phyloP scores from a whole-genome alignment of 192 early-diverging fungal genomes.

The Mortierella claussenii region DNA sequence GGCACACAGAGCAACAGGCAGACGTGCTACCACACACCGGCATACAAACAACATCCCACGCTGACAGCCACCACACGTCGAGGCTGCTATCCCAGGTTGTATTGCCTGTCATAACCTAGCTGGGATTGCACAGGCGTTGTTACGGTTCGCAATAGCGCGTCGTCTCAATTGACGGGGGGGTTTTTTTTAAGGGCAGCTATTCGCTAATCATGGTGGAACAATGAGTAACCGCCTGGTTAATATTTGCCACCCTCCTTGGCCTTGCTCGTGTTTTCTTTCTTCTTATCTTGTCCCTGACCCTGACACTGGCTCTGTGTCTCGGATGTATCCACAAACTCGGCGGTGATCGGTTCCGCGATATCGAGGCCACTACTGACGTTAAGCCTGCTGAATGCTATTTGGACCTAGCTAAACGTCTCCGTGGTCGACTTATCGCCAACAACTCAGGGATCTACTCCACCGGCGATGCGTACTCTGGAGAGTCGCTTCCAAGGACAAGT shows the following conservation, averaged over 20 bases:
- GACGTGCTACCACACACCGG: too few relatives aligned
- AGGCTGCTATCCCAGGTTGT: too few relatives aligned
- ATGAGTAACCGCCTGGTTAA: too few relatives aligned
- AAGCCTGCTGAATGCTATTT: not conserved
- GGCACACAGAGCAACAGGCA: too few relatives aligned
- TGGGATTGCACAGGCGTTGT: too few relatives aligned
- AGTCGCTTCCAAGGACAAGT: constrained; percentile 34
- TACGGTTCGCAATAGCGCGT: too few relatives aligned
- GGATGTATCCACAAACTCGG: constrained; percentile 2
- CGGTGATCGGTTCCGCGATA: not conserved
- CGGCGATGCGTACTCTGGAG: constrained; percentile 26
- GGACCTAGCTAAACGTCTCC: constrained; percentile 2
- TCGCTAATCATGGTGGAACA: too few relatives aligned
- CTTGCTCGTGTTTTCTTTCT: constrained; percentile 28
- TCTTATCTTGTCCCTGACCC: constrained; percentile 13
- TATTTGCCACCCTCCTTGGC: constrained; percentile 26
- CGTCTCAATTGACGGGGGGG: too few relatives aligned
- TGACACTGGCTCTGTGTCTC: constrained; percentile 19
- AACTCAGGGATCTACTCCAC: not conserved
- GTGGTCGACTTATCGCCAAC: not conserved
- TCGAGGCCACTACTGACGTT: not conserved
- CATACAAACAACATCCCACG: too few relatives aligned
- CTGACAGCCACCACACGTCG: too few relatives aligned
- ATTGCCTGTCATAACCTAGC: too few relatives aligned
- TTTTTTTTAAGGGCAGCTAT: too few relatives aligned